A percentile compares a stretch with the other conserved stretches of the same genome.
These are phyloP conservation scores for Bolboschoenoplectus hybrid DNA, from an alignment of 202 grass and related monocot genomes.

Conservation along the genomic window DNA sequence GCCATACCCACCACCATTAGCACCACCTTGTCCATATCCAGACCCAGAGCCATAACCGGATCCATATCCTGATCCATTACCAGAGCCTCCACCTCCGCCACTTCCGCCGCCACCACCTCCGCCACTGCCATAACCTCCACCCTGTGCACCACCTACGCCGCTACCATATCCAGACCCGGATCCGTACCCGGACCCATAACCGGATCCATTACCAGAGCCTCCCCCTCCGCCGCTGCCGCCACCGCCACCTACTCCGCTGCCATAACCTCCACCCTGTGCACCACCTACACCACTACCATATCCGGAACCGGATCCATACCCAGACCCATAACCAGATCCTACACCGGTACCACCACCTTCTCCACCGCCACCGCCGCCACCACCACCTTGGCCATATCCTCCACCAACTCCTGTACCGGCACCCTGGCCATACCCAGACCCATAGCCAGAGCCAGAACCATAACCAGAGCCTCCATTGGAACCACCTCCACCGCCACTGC, in stretches of 20 bases:
- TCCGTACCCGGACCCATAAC: constrained; percentile 27
- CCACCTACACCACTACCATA: constrained; percentile 25
- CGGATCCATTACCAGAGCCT: constrained; percentile 27
- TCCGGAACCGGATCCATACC: constrained; percentile 27
- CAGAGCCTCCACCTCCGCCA: constrained; percentile 22
- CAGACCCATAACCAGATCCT: constrained; percentile 20
- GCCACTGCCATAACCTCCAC: constrained; percentile 26
- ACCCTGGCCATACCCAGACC: constrained; percentile 18
- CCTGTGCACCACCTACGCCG: constrained; percentile 14
- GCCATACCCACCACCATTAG: constrained; percentile 11
- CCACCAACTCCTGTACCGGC: constrained; percentile 29
- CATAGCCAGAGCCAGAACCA: background rate
- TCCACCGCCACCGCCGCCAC: background rate
- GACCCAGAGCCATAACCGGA: constrained; percentile 36
- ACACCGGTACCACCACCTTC: background rate
- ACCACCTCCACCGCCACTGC: background rate
- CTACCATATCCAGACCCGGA: constrained; percentile 27
- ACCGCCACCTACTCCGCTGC: constrained; percentile 21
- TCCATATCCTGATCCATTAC: constrained; percentile 39
- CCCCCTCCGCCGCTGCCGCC: constrained; percentile 13
- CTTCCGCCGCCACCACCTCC: constrained; percentile 29
- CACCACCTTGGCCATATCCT: background rate
- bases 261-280: background rate
- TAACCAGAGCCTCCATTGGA: background rate
- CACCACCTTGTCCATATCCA: background rate